Percentiles rank a stretch among this genome's conserved stretches.
Conservation (phyloP, 176 grass and related monocot genomes). For the Triticum turgidum region DNA sequence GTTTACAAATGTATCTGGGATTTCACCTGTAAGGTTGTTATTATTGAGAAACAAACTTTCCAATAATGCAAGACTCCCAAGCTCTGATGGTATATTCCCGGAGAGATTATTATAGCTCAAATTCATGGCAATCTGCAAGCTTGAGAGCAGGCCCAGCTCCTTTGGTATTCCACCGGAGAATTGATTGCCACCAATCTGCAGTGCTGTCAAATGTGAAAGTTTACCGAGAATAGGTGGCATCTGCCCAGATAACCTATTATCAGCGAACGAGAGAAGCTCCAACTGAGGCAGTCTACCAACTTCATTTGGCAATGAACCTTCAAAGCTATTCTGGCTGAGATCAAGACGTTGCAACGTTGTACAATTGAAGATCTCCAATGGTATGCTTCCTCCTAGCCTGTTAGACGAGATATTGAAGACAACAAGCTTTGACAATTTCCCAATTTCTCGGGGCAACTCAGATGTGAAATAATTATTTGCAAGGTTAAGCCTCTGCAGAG, state of each 20-base stretch:
- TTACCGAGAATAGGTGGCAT: slow-evolving; percentile 81
- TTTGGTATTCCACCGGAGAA: slow-evolving; percentile 83
- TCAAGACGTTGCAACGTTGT: slow-evolving; percentile 88
- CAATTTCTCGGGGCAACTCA: slow-evolving; percentile 81
- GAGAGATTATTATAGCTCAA: slow-evolving; percentile 85
- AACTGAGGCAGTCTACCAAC: slow-evolving; percentile 76
- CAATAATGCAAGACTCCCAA: slow-evolving; percentile 84
- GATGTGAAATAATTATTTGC: slow-evolving; percentile 89
- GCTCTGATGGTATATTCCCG: slow-evolving; percentile 78
- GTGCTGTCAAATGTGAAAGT: slow-evolving; percentile 81
- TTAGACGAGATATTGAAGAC: slow-evolving; percentile 98
- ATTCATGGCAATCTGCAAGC: slow-evolving; percentile 97
- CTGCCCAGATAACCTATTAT: slow-evolving; percentile 70
- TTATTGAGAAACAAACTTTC: slow-evolving; percentile 83
- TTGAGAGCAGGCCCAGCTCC: slow-evolving; percentile 79
- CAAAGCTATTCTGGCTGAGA: slow-evolving; percentile 89
- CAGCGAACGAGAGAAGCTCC: slow-evolving; percentile 81
- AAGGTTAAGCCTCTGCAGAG: slow-evolving; percentile 78
- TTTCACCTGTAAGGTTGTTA: slow-evolving; percentile 83
- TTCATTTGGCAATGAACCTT: slow-evolving; percentile 70
- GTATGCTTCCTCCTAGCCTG: slow-evolving; percentile 72
- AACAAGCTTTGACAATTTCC: slow-evolving; percentile 71
- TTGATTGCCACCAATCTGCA: slow-evolving; percentile 92
- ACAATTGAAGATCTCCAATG: slow-evolving; percentile 85
- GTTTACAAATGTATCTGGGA: slow-evolving; percentile 89